Evolutionary conservation across 2,329 filamentous ascomycete species (phyloP).

Genomic region (Fusarium proliferatum): DNA sequence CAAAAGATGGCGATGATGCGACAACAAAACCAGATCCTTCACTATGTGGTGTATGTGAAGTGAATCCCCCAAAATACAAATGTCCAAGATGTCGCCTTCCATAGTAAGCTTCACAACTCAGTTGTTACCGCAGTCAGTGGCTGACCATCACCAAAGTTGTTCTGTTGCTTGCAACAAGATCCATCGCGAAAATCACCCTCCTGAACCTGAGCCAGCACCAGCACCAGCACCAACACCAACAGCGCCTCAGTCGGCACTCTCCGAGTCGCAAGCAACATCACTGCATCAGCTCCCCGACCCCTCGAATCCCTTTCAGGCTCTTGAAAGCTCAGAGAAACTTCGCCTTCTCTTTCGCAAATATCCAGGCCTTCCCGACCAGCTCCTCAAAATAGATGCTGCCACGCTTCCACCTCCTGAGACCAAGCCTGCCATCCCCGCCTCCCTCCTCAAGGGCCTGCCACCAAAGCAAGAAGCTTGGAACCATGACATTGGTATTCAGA

Average conservation of each 20-base stretch:
- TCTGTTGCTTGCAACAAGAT: slow-evolving; percentile 67
- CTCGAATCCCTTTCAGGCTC: slow-evolving; percentile 61
- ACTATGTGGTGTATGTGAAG: slow-evolving; percentile 64
- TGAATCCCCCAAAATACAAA: slow-evolving; percentile 68
- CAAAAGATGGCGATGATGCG: neutral
- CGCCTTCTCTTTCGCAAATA: slow-evolving; percentile 63
- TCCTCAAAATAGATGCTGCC: slow-evolving; percentile 61
- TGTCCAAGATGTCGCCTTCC: slow-evolving; percentile 68
- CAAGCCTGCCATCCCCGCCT: slow-evolving; percentile 46
- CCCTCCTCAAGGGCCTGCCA: slow-evolving; percentile 49
- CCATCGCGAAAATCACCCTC: slow-evolving; percentile 63
- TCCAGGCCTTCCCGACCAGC: slow-evolving; percentile 59
- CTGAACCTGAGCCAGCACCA: slow-evolving; percentile 46
- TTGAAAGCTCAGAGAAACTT: slow-evolving; percentile 63
- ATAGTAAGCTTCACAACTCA: slow-evolving; percentile 61
- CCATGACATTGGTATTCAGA: slow-evolving; percentile 66
- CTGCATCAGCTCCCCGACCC: slow-evolving; percentile 33
- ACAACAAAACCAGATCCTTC: slow-evolving; percentile 25
- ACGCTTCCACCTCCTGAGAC: slow-evolving; percentile 58
- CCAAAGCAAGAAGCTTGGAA: slow-evolving; percentile 63
- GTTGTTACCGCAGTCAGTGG: neutral
- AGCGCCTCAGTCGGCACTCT: slow-evolving; percentile 33
- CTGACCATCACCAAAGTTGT: slow-evolving; percentile 57
- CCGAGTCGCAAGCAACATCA: slow-evolving; percentile 14
- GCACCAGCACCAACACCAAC: neutral